Evolutionary conservation across 371 early-diverging fungal species (phyloP).

Genomic region (Massospora cicadina): DNA sequence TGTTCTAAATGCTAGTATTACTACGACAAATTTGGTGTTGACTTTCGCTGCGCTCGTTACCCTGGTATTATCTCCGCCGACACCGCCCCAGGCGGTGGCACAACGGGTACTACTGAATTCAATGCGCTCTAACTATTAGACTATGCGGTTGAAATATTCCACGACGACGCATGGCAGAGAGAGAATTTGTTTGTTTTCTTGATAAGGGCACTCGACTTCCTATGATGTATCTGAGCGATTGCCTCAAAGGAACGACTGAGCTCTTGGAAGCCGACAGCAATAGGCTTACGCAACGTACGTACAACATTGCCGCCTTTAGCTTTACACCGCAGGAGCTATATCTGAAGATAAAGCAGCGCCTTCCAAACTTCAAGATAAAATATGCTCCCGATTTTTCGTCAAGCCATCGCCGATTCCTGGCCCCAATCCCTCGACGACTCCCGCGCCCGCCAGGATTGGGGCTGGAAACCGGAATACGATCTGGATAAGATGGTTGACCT

Average conservation of each 20-base stretch:
- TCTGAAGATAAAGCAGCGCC: slow-evolving; percentile 23
- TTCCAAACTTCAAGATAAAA: slow-evolving; percentile 26
- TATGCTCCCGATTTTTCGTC: slow-evolving; percentile 35
- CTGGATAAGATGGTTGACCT: slow-evolving; percentile 22
- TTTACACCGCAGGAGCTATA: slow-evolving; percentile 31
- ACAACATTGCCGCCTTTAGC: slow-evolving; percentile 32
- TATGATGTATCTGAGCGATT: slow-evolving; percentile 40
- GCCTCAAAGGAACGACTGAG: slow-evolving; percentile 32
- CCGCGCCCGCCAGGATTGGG: slow-evolving; percentile 31
- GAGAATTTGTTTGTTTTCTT: slow-evolving; percentile 29
- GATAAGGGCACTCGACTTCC: slow-evolving; percentile 26
- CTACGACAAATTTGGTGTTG: slow-evolving; percentile 31
- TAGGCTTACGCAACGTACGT: slow-evolving; percentile 25
- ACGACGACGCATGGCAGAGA: slow-evolving; percentile 27
- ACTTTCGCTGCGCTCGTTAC: slow-evolving; percentile 35
- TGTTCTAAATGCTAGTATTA: slow-evolving; percentile 21
- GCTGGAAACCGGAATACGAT: slow-evolving; percentile 30
- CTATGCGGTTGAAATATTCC: slow-evolving; percentile 41
- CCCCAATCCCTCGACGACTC: slow-evolving; percentile 31
- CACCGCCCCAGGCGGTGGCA: slow-evolving; percentile 35
- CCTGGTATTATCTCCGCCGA: slow-evolving; percentile 38
- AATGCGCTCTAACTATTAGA: slow-evolving; percentile 11
- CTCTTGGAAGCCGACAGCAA: slow-evolving; percentile 25
- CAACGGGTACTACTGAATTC: slow-evolving; percentile 17
- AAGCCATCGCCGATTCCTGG: slow-evolving; percentile 39